These are phyloP conservation scores for Fusarium sp. DNA, from an alignment of 2,329 filamentous ascomycete genomes.

Conservation along the genomic window DNA sequence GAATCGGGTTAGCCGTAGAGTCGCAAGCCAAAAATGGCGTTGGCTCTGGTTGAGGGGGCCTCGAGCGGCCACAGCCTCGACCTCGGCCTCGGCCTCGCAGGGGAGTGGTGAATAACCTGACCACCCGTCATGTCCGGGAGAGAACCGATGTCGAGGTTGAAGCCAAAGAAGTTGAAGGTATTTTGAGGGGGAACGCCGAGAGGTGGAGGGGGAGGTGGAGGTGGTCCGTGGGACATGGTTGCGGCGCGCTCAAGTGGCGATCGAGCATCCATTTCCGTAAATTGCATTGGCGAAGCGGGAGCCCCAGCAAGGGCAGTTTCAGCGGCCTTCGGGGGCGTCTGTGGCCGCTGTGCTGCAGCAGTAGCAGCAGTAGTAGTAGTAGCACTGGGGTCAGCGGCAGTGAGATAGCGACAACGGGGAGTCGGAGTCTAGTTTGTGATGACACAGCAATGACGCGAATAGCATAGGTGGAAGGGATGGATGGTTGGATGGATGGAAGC, in stretches of 20 bases:
- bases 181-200: conserved; percentile 32
- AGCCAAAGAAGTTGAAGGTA: conserved; percentile 52
- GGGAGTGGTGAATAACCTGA: conserved; percentile 40
- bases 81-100: conserved; percentile 25
- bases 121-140: conserved; percentile 44
- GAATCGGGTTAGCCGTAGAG: conserved; percentile 36
- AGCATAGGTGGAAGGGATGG: conserved; percentile 2
- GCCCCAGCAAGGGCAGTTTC: conserved; percentile 23
- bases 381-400: conserved; percentile 22
- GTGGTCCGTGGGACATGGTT: conserved; percentile 53
- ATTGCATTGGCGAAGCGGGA: conserved; percentile 44
- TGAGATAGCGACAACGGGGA: conserved; percentile 1
- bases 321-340: conserved; percentile 24
- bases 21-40: conserved; percentile 34
- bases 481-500: neutral
- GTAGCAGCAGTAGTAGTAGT: no score
- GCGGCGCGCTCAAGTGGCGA: conserved; percentile 39
- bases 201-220: conserved; percentile 51
- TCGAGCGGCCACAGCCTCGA: conserved; percentile 26
- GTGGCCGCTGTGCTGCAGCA: conserved; percentile 13
- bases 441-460: conserved; percentile 6
- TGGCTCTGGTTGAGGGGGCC: conserved; percentile 18
- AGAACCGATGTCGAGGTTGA: conserved; percentile 47
- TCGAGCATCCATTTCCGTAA: conserved; percentile 25
- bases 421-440: conserved; percentile 10